These are phyloP conservation scores for Niebla homalea DNA, from an alignment of 495 filamentous ascomycete genomes.

Conservation along the genomic window DNA sequence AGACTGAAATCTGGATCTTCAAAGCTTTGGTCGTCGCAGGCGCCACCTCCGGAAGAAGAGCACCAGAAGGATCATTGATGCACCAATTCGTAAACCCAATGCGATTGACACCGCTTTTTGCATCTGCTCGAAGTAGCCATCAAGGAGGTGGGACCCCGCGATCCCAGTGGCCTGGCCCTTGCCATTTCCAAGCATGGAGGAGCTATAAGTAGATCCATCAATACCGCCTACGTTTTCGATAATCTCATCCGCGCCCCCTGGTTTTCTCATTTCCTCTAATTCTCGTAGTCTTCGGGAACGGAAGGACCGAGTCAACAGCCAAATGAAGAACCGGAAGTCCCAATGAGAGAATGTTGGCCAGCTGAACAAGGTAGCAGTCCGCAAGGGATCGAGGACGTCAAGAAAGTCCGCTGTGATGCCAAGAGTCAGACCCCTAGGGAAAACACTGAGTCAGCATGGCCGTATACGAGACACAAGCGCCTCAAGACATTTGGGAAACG, in stretches of 20 bases:
- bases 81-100: constrained; percentile 22
- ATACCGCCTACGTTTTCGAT: constrained; percentile 33
- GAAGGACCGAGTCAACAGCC: constrained; percentile 46
- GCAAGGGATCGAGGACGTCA: constrained; percentile 52
- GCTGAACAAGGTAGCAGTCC: constrained; percentile 48
- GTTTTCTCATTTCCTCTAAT: constrained; percentile 14
- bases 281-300: constrained; percentile 39
- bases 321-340: constrained; percentile 48
- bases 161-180: constrained; percentile 18
- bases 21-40: too few relatives aligned
- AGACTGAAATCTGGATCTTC: too few relatives aligned
- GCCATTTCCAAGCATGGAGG: constrained; percentile 12
- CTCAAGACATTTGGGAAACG: too few relatives aligned
- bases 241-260: constrained; percentile 13
- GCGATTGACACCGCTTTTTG: constrained; percentile 45
- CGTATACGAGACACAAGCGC: too few relatives aligned
- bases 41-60: too few relatives aligned
- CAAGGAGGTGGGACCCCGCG: constrained; percentile 50
- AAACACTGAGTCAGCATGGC: too few relatives aligned
- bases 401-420: constrained; percentile 62
- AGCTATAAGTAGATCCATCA: constrained; percentile 23
- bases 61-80: too few relatives aligned
- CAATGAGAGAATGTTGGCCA: constrained; percentile 61
- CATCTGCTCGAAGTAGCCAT: constrained; percentile 56
- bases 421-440: constrained; percentile 63